phyloP scores from a whole-genome alignment of 768 basidiomycete species.

The Psilocybe tampanensis region DNA sequence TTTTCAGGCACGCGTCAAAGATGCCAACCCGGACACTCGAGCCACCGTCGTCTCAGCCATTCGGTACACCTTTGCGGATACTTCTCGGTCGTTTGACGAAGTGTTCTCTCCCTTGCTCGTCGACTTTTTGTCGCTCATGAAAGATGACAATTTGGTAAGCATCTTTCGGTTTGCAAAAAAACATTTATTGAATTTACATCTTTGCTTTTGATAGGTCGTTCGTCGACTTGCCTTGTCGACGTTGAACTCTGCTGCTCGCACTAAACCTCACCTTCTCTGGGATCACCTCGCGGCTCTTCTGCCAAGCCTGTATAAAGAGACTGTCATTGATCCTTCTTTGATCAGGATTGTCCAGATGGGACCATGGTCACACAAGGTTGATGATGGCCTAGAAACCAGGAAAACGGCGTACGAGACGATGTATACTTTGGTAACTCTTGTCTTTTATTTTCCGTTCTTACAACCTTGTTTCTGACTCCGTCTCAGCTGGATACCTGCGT shows the following conservation, averaged over 20 bases:
- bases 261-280: conserved; percentile 89
- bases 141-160: conserved; percentile 84
- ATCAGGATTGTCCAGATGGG: conserved; percentile 96
- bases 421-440: conserved; percentile 78
- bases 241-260: conserved; percentile 92
- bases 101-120: conserved; percentile 85
- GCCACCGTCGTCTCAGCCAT: conserved; percentile 93
- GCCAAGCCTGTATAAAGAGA: conserved; percentile 86
- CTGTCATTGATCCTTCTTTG: conserved; percentile 72
- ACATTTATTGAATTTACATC: not conserved
- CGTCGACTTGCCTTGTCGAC: conserved; percentile 88
- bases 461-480: not conserved
- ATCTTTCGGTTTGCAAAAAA: not conserved
- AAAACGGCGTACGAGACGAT: conserved; percentile 98
- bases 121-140: conserved; percentile 89
- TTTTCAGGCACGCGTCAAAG: conserved; percentile 65
- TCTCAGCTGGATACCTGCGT: conserved; percentile 88
- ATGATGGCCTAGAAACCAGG: conserved; percentile 94
- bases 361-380: conserved; percentile 95
- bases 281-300: conserved; percentile 79
- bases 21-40: conserved; percentile 69
- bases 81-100: conserved; percentile 84
- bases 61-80: conserved; percentile 92
- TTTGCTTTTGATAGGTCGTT: conserved; percentile 63
- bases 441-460: not conserved